phyloP scores from a whole-genome alignment of 768 basidiomycete species.

The Suillus placidus region DNA sequence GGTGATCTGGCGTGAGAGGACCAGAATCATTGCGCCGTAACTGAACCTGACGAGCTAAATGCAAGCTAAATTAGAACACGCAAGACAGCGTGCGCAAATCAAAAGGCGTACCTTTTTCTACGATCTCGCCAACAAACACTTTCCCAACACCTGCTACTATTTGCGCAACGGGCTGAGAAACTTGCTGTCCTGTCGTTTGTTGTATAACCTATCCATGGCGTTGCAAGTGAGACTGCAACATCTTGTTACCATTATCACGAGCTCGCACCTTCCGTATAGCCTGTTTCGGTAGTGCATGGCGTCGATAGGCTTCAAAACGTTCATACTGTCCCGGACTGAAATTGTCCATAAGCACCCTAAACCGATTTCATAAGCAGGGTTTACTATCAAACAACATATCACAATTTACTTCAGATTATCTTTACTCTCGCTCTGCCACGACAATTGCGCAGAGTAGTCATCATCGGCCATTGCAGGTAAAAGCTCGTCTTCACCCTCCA shows the following conservation, averaged over 20 bases:
- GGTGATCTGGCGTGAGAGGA: constrained; percentile 83
- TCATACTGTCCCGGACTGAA: constrained; percentile 84
- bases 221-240: background rate
- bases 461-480: constrained; percentile 88
- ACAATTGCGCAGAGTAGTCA: constrained; percentile 81
- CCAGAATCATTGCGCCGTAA: constrained; percentile 70
- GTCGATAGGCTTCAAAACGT: constrained; percentile 84
- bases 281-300: constrained; percentile 82
- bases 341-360: constrained; percentile 88
- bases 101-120: constrained; percentile 69
- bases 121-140: constrained; percentile 91
- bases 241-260: constrained; percentile 14
- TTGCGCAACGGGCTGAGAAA: constrained; percentile 85
- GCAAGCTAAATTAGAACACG: background rate
- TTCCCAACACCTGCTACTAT: constrained; percentile 89
- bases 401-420: constrained; percentile 75
- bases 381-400: constrained; percentile 11
- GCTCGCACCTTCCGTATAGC: constrained; percentile 70
- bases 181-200: constrained; percentile 77
- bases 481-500: constrained; percentile 76
- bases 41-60: constrained; percentile 75
- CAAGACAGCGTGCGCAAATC: background rate
- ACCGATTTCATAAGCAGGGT: background rate
- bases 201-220: constrained; percentile 67
- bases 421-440: constrained; percentile 86